These are phyloP conservation scores for Penicillium antarcticum DNA, from an alignment of 495 filamentous ascomycete species.

Conservation along the genomic window DNA sequence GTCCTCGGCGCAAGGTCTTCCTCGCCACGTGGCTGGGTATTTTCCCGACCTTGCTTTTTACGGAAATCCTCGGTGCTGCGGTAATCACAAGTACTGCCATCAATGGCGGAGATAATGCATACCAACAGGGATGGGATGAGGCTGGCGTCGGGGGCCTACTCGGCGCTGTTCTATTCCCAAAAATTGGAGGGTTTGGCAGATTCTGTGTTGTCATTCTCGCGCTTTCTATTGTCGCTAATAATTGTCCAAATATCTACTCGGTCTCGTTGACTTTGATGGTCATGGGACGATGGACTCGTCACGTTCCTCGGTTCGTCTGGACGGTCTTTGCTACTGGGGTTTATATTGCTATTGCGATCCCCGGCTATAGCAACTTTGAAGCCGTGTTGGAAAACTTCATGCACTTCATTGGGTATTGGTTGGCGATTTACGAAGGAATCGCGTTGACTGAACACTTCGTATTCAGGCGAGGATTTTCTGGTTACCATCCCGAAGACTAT, in stretches of 20 bases:
- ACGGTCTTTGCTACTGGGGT: slow-evolving; percentile 47
- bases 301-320: slow-evolving; percentile 51
- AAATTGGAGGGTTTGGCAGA: slow-evolving; percentile 51
- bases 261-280: slow-evolving; percentile 58
- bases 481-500: slow-evolving; percentile 48
- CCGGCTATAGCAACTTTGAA: slow-evolving; percentile 49
- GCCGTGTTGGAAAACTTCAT: slow-evolving; percentile 51
- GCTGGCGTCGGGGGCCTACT: slow-evolving; percentile 52
- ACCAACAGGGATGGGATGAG: slow-evolving; percentile 35
- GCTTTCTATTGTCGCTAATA: slow-evolving; percentile 51
- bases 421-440: slow-evolving; percentile 49
- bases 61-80: slow-evolving; percentile 50
- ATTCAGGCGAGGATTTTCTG: slow-evolving; percentile 31
- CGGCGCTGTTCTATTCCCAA: slow-evolving; percentile 48
- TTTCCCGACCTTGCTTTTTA: slow-evolving; percentile 47
- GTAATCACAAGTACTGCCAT: slow-evolving; percentile 43
- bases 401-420: slow-evolving; percentile 55
- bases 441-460: slow-evolving; percentile 47
- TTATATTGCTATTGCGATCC: slow-evolving; percentile 50
- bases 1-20: slow-evolving; percentile 15
- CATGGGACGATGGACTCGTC: slow-evolving; percentile 42
- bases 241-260: slow-evolving; percentile 36
- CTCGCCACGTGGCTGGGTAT: slow-evolving; percentile 18
- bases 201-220: slow-evolving; percentile 53
- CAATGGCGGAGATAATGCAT: slow-evolving; percentile 35